These are phyloP conservation scores for Schizochytrium sp. DNA, from an alignment of 108 stramenopile genomes.

Conservation along the genomic window DNA sequence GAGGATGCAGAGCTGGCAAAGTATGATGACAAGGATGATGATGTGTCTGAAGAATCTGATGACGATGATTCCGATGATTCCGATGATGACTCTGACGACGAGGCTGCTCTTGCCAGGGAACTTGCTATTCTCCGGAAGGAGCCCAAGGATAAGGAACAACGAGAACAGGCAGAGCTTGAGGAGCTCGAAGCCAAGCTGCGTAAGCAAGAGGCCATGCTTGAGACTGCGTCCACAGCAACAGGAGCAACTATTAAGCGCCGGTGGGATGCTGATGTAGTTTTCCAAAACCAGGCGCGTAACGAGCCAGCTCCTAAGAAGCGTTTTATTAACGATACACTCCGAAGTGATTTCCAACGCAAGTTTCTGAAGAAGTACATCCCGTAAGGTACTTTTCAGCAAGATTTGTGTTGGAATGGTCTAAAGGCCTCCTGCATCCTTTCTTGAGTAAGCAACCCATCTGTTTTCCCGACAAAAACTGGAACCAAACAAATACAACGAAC, in stretches of 20 bases:
- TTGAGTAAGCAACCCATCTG: too few species aligned
- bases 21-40: slow-evolving; percentile 60
- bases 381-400: slow-evolving; percentile 19
- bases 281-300: slow-evolving; percentile 91
- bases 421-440: too few species aligned
- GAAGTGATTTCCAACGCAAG: slow-evolving; percentile 94
- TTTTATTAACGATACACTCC: slow-evolving; percentile 96
- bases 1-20: background rate
- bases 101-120: slow-evolving; percentile 91
- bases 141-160: slow-evolving; percentile 82
- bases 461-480: too few species aligned
- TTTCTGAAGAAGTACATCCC: slow-evolving; percentile 93
- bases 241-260: slow-evolving; percentile 81
- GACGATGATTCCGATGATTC: slow-evolving; percentile 80
- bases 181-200: background rate
- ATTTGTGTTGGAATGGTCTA: too few species aligned
- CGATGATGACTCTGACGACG: slow-evolving; percentile 86
- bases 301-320: slow-evolving; percentile 84
- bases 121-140: slow-evolving; percentile 89
- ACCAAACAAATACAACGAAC: too few species aligned
- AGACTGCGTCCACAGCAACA: background rate
- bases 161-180: slow-evolving; percentile 81
- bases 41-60: slow-evolving; percentile 71
- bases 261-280: slow-evolving; percentile 98
- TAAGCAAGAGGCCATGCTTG: slow-evolving; percentile 21